Percentiles rank a stretch among this genome's conserved stretches.
phyloP scores from a whole-genome alignment of 495 filamentous ascomycete genomes.

The Talaromyces ruber region DNA sequence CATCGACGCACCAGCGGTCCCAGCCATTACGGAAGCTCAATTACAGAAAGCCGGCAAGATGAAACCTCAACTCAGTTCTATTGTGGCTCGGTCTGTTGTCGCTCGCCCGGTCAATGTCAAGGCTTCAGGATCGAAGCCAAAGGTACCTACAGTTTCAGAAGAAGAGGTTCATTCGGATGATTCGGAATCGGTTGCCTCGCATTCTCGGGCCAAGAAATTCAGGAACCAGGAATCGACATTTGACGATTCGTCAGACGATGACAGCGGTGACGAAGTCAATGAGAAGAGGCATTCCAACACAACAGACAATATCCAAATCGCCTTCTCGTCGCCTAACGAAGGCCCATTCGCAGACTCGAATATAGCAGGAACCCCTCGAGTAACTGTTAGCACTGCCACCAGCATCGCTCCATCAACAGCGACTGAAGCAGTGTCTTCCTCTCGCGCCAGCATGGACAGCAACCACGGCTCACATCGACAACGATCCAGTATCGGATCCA shows the following conservation, averaged over 20 bases:
- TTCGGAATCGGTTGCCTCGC: constrained; percentile 8
- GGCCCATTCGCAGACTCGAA: constrained; percentile 54
- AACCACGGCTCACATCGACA: constrained; percentile 9
- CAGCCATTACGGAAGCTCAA: constrained; percentile 42
- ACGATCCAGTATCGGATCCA: constrained; percentile 13
- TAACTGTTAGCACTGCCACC: background rate
- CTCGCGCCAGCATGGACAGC: background rate
- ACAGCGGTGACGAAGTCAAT: constrained; percentile 15
- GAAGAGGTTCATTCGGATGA: constrained; percentile 16
- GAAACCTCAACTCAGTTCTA: constrained; percentile 31
- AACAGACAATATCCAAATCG: constrained; percentile 4
- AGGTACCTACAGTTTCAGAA: constrained; percentile 14
- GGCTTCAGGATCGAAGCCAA: constrained; percentile 19
- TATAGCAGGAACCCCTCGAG: constrained; percentile 5
- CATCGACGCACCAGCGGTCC: constrained; percentile 40
- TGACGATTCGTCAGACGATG: constrained; percentile 32
- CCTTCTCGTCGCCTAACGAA: constrained; percentile 33
- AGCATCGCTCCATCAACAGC: background rate
- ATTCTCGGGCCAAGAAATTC: constrained; percentile 11
- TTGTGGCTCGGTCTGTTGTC: constrained; percentile 33
- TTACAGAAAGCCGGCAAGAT: constrained; percentile 32
- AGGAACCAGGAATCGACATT: constrained; percentile 23
- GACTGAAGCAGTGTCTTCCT: background rate
- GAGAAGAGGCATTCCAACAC: background rate
- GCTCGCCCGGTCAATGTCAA: constrained; percentile 40